Percentiles rank a stretch among this genome's conserved stretches.
Evolutionary conservation across 352 stramenopile genomes (phyloP).

Genomic region (Pythium volutum): DNA sequence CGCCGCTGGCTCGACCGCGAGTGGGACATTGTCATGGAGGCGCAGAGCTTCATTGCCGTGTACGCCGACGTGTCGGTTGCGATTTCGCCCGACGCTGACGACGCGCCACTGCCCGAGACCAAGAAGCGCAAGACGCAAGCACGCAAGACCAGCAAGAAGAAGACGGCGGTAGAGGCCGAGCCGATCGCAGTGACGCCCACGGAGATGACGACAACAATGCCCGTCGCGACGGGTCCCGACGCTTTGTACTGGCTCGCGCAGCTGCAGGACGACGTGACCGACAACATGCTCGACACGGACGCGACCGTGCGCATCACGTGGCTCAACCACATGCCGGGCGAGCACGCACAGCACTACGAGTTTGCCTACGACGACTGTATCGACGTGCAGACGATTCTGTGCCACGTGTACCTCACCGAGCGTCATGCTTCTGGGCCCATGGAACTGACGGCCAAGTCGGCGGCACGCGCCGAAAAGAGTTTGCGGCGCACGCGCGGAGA

Average conservation of each 20-base stretch:
- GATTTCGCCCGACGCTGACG: neutral
- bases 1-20: constrained; percentile 63
- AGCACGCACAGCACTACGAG: constrained; percentile 28
- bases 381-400: constrained; percentile 65
- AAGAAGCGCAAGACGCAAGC: constrained; percentile 6
- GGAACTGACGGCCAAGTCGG: constrained; percentile 56
- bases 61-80: constrained; percentile 25
- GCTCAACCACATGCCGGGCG: constrained; percentile 37
- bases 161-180: neutral
- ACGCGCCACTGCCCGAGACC: neutral
- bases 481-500: constrained; percentile 37
- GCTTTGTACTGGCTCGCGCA: constrained; percentile 57
- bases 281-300: constrained; percentile 52
- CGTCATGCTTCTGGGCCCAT: constrained; percentile 25
- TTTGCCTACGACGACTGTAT: constrained; percentile 54
- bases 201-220: neutral
- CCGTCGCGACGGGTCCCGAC: neutral
- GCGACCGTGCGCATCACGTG: constrained; percentile 52
- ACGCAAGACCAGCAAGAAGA: neutral
- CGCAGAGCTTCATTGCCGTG: constrained; percentile 58
- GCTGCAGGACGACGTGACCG: constrained; percentile 72
- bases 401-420: constrained; percentile 45
- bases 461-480: constrained; percentile 40
- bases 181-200: neutral
- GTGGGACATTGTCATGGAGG: constrained; percentile 60